Conservation (phyloP, 202 grass and related monocot species). For the Panicum hallii region DNA sequence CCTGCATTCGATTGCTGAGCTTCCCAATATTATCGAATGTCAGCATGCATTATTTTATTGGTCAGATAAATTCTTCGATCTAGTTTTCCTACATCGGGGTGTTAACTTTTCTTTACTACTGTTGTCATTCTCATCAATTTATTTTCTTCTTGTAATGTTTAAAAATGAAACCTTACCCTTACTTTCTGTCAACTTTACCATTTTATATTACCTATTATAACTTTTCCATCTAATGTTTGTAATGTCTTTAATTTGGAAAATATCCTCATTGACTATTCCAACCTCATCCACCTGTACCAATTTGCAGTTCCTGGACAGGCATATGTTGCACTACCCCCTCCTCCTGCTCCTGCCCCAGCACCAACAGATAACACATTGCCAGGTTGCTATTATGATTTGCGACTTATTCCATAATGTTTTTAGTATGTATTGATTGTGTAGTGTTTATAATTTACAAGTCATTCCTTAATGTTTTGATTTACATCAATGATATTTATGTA, state of each 20-base stretch:
- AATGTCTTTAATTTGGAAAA: slow-evolving; percentile 1
- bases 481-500: slow-evolving; percentile 20
- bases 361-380: slow-evolving; percentile 56
- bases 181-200: background rate
- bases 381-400: slow-evolving; percentile 50
- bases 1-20: slow-evolving; percentile 17
- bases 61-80: background rate
- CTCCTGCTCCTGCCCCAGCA: slow-evolving; percentile 57
- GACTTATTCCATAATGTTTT: slow-evolving; percentile 32
- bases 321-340: slow-evolving; percentile 54
- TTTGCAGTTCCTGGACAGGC: slow-evolving; percentile 82
- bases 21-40: slow-evolving; percentile 11
- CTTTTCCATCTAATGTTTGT: background rate
- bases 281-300: slow-evolving; percentile 15
- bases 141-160: slow-evolving; percentile 2
- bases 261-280: slow-evolving; percentile 14
- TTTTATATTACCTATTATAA: slow-evolving; percentile 1
- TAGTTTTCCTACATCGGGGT: background rate
- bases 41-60: background rate
- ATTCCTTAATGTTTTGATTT: background rate
- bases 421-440: background rate
- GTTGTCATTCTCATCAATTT: background rate
- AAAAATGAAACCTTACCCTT: background rate
- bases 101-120: slow-evolving; percentile 10
- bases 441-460: background rate